Evolutionary conservation across 495 filamentous ascomycete genomes (phyloP), one percentile per base, ranked within the genome.

Genomic region (Podospora anserina): DNA sequence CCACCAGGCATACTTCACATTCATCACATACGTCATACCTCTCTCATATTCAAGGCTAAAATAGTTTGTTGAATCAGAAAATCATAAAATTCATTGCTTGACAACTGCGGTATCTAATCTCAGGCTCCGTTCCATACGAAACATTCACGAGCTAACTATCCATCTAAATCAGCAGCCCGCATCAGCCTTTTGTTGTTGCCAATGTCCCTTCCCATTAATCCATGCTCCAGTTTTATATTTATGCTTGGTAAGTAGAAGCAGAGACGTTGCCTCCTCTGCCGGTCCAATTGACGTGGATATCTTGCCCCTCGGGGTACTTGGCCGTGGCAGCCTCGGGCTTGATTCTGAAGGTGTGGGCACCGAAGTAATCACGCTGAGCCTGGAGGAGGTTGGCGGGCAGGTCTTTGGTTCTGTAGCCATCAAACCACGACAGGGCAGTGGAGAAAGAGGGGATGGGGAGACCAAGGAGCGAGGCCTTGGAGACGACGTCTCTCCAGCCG

Each of bases 221-320:
- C 61, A 63, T 20, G 16, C 18, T 19, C 27, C 19, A 34, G 27
- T 49, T 49, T 49, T 49, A 49, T 49, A 49, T 63, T 90, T 94
- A 99, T 86, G 91, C 95, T 79, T 93, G 89, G 86, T 99, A 99
- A 69, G 95, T 98, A 63, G 94, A 97, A 72, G 95, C 95, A 65
- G 92, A 95, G 63, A 98, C 92, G 75, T 99, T 92, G 81, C 95
- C 95, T 77, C 95, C 95, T 76, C 95, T 88, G 66, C 95, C 96
- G 71, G 95, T 99, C 95, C 96, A 99, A 90, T 99, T 99, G 76
- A 98, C 94, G 86, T 99, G 95, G 79, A 95, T 94, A 79, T 98
- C 88, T 84, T 92, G 85, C 78, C 89, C 92, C 78, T 87, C 89
- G 67, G 90, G 90, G 85, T 94, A 94, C 82, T 92, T 94, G 56